Evolutionary conservation across 2,329 filamentous ascomycete species (phyloP), one percentile per base, ranked within the genome.

Genomic region (Alternaria brassicae): DNA sequence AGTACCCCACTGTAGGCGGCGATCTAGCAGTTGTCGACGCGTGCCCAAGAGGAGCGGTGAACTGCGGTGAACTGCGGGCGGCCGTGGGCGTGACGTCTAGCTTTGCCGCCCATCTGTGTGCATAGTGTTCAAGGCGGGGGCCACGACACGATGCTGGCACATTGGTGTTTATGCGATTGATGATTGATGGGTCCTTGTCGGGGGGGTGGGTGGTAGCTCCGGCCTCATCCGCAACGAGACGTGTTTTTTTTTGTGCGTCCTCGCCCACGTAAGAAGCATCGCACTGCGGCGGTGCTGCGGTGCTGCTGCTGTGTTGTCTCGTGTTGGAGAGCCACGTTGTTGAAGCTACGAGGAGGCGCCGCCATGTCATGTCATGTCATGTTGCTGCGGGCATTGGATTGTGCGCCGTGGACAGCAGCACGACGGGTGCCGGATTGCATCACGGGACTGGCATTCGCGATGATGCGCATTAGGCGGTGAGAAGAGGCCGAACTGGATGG

Each of bases 381-480:
- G 27, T 48, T 40, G 37, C 42, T 55, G 56, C 42, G 54, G 55
- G 45, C 58, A 52, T 34, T 42, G 25, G 37, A 39, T 39, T 49
- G 44, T 65, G 62, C 56, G 67, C 52, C 50, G 61, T 65, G 69
- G 48, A 8, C 36, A 17, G 36, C 17, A 39, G 37, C 37, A 17
- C 37, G 17, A 19, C 37, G 37, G 37, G 19, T 15, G 37, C 19
- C 28, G 32, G 44, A 61, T 65, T 68, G 72, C 72, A 75, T 70
- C 66, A 69, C 66, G 51, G 56, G 58, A 47, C 68, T 64, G 58
- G 69, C 63, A 60, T 68, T 53, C 32, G 57, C 56, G 57, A 73
- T 72, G 71, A 73, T 75, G 72, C 64, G 65, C 70, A 72, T 73
- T 61, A 66, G 67, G 74, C 75, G 74, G 75, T 77, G 74, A 73